Percentiles rank a stretch among this genome's conserved stretches.
Evolutionary conservation across 306 rosid species (phyloP).

Genomic region (Cucurbita argyrosperma): DNA sequence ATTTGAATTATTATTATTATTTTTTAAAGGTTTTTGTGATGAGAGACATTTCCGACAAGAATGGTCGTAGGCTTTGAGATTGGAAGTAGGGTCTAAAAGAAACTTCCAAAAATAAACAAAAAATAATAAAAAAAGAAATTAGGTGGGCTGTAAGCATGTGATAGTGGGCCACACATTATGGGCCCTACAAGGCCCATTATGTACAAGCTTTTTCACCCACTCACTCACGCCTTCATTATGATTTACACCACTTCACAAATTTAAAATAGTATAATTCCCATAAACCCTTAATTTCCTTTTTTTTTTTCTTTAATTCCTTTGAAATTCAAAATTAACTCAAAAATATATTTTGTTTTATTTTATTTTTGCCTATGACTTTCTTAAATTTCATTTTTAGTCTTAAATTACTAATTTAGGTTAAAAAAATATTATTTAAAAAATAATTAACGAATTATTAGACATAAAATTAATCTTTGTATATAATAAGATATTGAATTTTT

Average conservation of each 20-base stretch:
- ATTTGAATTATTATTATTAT: no score
- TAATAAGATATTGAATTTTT: no score
- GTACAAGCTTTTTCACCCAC: background rate
- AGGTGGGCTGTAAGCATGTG: background rate
- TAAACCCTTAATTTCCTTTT: background rate
- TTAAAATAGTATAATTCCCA: no score
- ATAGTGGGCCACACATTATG: background rate
- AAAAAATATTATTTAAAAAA: no score
- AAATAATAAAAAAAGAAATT: background rate
- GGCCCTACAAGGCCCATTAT: slow-evolving; percentile 1
- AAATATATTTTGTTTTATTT: no score
- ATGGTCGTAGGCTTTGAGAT: background rate
- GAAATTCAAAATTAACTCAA: background rate
- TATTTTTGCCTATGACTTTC: no score
- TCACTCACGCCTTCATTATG: slow-evolving; percentile 1
- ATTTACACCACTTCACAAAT: no score
- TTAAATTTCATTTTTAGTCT: no score
- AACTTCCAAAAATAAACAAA: background rate
- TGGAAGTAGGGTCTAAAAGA: background rate
- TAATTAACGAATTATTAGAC: no score
- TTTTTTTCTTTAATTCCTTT: background rate
- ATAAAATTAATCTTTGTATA: no score
- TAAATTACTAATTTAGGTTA: no score
- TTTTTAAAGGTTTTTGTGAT: no score
- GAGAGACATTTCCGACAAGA: background rate